Percentiles rank a stretch among this genome's conserved stretches.
Evolutionary conservation across 1,284 basidiomycete genomes (phyloP).

Genomic region (Microbotryum silenes-acaulis): DNA sequence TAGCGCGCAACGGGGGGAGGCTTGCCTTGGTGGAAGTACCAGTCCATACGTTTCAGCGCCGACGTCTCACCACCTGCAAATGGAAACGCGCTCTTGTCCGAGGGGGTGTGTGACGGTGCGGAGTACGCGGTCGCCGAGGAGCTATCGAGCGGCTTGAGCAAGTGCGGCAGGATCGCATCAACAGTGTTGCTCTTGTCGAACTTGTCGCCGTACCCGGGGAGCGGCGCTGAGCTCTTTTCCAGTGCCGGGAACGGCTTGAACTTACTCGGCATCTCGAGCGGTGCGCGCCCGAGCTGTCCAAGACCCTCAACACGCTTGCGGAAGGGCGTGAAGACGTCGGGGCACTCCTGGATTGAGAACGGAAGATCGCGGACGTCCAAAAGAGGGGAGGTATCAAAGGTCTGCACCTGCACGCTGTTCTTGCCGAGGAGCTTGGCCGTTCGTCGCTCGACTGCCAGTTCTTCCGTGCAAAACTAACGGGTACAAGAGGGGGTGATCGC

Average conservation of each 20-base stretch:
- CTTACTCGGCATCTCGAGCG: constrained; percentile 23
- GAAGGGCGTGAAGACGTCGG: constrained; percentile 49
- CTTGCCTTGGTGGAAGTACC: constrained; percentile 42
- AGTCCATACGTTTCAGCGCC: constrained; percentile 42
- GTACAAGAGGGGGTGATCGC: constrained; percentile 1
- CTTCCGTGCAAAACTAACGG: constrained; percentile 37
- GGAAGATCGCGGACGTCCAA: constrained; percentile 45
- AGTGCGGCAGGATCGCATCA: constrained; percentile 28
- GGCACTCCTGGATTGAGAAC: constrained; percentile 43
- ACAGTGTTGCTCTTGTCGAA: constrained; percentile 10
- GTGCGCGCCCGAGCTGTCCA: constrained; percentile 38
- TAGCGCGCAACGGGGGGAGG: constrained; percentile 44
- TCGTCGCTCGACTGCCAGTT: constrained; percentile 31
- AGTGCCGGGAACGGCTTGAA: constrained; percentile 39
- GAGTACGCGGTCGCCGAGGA: constrained; percentile 11
- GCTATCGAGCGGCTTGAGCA: constrained; percentile 35
- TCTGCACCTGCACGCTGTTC: constrained; percentile 30
- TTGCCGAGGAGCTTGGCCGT: constrained; percentile 24
- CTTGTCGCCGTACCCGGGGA: constrained; percentile 26
- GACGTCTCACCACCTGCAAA: constrained; percentile 44
- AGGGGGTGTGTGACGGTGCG: constrained; percentile 7
- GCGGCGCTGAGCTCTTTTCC: constrained; percentile 3
- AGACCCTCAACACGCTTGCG: constrained; percentile 46
- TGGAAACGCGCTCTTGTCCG: constrained; percentile 43
- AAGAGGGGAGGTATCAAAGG: constrained; percentile 40